phyloP scores from a whole-genome alignment of 768 basidiomycete species.

The Boletus subcaerulescens region DNA sequence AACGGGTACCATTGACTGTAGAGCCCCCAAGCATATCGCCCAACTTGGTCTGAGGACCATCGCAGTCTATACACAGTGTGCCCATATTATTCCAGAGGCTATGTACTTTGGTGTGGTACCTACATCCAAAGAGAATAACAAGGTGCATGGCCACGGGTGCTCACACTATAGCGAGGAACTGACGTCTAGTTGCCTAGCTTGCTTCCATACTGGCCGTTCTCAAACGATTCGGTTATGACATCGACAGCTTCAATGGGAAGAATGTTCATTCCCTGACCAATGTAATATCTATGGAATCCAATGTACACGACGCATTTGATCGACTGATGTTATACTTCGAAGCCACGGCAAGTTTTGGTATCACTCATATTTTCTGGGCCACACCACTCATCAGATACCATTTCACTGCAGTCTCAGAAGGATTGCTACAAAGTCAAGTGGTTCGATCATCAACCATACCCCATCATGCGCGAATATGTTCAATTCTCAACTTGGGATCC shows the following conservation, averaged over 20 bases:
- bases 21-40: neutral
- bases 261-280: conserved; percentile 9
- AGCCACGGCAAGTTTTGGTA: neutral
- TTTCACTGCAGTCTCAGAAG: no score
- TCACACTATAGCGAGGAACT: neutral
- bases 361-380: neutral
- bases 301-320: conserved; percentile 2
- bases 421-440: no score
- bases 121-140: neutral
- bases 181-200: conserved; percentile 1
- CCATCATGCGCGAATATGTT: no score
- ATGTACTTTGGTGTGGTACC: neutral
- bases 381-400: no score
- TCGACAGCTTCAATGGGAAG: neutral
- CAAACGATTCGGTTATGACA: conserved; percentile 1
- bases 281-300: neutral
- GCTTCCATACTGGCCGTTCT: conserved; percentile 4
- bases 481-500: neutral
- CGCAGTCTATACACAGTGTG: neutral
- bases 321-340: conserved; percentile 5
- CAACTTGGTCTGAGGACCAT: neutral
- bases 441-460: no score
- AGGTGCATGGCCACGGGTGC: neutral
- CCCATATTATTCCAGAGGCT: conserved; percentile 6
- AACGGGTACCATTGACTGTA: conserved; percentile 23